phyloP scores from a whole-genome alignment of 108 stramenopile species.

The Nitzschia sp. region DNA sequence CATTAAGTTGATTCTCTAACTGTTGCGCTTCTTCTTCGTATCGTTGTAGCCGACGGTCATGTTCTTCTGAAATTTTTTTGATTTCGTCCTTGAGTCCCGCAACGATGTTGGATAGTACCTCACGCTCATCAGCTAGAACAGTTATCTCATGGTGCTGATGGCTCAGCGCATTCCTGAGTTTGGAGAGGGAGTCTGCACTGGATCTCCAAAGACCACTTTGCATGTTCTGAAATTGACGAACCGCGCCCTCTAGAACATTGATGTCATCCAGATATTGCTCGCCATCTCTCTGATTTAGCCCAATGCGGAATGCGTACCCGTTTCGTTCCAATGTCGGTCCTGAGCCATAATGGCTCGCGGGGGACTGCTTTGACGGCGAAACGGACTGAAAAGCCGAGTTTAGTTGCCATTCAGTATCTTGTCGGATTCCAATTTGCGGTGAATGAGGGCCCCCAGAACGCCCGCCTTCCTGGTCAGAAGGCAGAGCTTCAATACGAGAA shows the following conservation, averaged over 20 bases:
- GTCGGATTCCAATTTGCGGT: neutral
- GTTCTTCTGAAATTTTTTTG: constrained; percentile 3
- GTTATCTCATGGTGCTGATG: neutral
- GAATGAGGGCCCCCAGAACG: neutral
- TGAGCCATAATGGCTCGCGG: too few species aligned
- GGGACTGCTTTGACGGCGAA: neutral
- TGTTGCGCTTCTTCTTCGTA: constrained; percentile 26
- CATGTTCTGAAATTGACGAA: constrained; percentile 8
- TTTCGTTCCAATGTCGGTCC: too few species aligned
- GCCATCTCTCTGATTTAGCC: neutral
- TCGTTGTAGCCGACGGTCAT: constrained; percentile 4
- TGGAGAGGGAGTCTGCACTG: constrained; percentile 11
- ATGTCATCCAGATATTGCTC: constrained; percentile 1
- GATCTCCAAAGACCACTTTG: constrained; percentile 7
- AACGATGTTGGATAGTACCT: constrained; percentile 11
- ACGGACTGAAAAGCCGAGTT: neutral
- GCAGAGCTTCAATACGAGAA: too few species aligned
- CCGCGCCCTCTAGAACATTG: neutral
- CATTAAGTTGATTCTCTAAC: constrained; percentile 5
- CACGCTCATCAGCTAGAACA: neutral
- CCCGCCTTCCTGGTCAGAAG: too few species aligned
- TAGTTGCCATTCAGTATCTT: neutral
- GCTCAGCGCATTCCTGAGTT: neutral
- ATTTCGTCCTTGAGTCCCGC: constrained; percentile 9
- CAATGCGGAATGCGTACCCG: neutral